Conservation (phyloP, 495 filamentous ascomycete species). For the Tricharina praecox region DNA sequence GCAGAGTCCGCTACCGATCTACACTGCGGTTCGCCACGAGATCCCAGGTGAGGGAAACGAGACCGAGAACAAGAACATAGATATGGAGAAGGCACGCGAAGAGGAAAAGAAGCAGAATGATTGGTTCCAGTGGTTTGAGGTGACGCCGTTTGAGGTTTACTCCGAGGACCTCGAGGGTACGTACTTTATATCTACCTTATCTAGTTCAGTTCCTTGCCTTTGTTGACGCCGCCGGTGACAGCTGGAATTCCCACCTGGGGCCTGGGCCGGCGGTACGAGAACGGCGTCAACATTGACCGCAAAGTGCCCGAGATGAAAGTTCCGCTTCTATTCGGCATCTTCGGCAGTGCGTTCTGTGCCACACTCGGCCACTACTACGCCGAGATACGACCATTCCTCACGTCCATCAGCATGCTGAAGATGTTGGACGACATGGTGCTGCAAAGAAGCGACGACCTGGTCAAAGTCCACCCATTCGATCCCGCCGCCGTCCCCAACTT, state of each 20-base stretch:
- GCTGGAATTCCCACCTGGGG: slow-evolving; percentile 94
- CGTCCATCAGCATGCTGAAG: slow-evolving; percentile 52
- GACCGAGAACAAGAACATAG: slow-evolving; percentile 26
- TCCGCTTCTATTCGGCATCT: slow-evolving; percentile 73
- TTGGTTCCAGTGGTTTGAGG: slow-evolving; percentile 98
- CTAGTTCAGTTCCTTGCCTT: no score
- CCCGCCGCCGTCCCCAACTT: slow-evolving; percentile 81
- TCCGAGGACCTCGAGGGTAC: slow-evolving; percentile 60
- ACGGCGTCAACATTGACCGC: slow-evolving; percentile 46
- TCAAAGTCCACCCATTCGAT: slow-evolving; percentile 82
- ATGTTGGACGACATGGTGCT: slow-evolving; percentile 75
- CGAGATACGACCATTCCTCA: slow-evolving; percentile 66
- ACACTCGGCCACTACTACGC: slow-evolving; percentile 91
- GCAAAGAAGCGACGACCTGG: slow-evolving; percentile 60
- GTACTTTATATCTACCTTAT: no score
- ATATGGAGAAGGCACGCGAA: slow-evolving; percentile 41
- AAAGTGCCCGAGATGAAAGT: slow-evolving; percentile 64
- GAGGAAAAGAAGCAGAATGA: slow-evolving; percentile 31
- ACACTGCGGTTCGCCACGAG: slow-evolving; percentile 86
- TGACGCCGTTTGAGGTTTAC: slow-evolving; percentile 89
- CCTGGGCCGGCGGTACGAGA: slow-evolving; percentile 63
- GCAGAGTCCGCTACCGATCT: slow-evolving; percentile 75
- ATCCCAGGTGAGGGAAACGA: slow-evolving; percentile 50
- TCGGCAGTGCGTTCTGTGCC: slow-evolving; percentile 90
- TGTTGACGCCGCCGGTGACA: no score